A percentile compares a stretch with the other conserved stretches of the same genome.
These are phyloP conservation scores for Wickerhamiella infanticola DNA, from an alignment of 1,139 yeast genomes.

Conservation along the genomic window DNA sequence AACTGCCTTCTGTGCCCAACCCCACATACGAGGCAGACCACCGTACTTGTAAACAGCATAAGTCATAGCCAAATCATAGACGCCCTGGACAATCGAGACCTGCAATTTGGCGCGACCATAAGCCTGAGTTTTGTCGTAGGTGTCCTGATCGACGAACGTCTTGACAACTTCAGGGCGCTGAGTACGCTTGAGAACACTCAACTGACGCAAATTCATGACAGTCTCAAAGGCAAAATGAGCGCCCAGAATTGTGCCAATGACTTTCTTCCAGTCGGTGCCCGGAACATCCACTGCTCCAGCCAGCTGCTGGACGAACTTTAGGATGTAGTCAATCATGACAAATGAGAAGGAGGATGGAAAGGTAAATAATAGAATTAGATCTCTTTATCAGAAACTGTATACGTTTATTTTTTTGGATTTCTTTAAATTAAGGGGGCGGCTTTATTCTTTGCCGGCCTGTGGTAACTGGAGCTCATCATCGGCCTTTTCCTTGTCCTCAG, in stretches of 20 bases:
- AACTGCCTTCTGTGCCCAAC: conserved; percentile 25
- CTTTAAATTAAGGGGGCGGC: conserved; percentile 2
- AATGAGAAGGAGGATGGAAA: background rate
- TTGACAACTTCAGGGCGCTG: conserved; percentile 47
- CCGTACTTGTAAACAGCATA: conserved; percentile 44
- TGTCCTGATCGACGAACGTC: conserved; percentile 43
- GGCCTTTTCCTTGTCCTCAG: conserved; percentile 13
- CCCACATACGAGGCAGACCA: conserved; percentile 57
- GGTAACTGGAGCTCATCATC: conserved; percentile 15
- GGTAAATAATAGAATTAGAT: too few relatives aligned
- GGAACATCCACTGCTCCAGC: conserved; percentile 37
- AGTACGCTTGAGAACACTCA: conserved; percentile 44
- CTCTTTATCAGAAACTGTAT: too few relatives aligned
- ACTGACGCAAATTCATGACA: conserved; percentile 64
- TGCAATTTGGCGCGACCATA: conserved; percentile 72
- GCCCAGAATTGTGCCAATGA: conserved; percentile 28
- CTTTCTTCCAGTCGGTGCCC: conserved; percentile 57
- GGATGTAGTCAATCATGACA: background rate
- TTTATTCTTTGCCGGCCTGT: conserved; percentile 10
- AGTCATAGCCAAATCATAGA: conserved; percentile 41
- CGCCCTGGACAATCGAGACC: conserved; percentile 45
- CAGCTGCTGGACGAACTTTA: background rate
- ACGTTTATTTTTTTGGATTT: background rate
- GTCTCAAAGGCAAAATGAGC: conserved; percentile 65
- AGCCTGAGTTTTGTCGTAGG: conserved; percentile 61